These are phyloP conservation scores for Fomes fomentarius DNA, from an alignment of 1,284 basidiomycete species.

Conservation along the genomic window DNA sequence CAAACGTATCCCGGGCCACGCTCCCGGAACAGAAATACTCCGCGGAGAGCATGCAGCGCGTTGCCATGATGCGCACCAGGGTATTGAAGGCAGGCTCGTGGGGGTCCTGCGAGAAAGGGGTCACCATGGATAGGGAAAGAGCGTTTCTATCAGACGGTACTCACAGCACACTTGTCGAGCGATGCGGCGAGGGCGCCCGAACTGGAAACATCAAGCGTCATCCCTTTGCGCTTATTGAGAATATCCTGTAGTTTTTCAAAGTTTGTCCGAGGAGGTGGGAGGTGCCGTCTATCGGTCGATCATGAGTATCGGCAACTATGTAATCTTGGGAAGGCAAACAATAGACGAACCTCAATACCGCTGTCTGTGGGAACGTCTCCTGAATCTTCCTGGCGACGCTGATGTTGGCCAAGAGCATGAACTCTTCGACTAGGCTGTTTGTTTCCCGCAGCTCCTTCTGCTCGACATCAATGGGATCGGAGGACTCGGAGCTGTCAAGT, in stretches of 20 bases:
- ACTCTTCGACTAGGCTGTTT: slow-evolving; percentile 97
- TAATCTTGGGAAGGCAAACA: slow-evolving; percentile 4
- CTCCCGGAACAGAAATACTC: slow-evolving; percentile 98
- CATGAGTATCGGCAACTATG: slow-evolving; percentile 7
- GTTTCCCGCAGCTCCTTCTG: slow-evolving; percentile 94
- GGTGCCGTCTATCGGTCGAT: slow-evolving; percentile 70
- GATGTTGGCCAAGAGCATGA: slow-evolving; percentile 98
- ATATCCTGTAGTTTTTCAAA: slow-evolving; percentile 98
- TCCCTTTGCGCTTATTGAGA: slow-evolving; percentile 81
- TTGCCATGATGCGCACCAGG: slow-evolving; percentile 98
- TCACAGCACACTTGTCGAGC: slow-evolving; percentile 68
- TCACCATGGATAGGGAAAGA: not conserved
- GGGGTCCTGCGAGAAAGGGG: slow-evolving; percentile 59
- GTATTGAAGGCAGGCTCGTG: slow-evolving; percentile 92
- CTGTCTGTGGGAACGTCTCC: slow-evolving; percentile 94
- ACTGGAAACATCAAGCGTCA: slow-evolving; percentile 90
- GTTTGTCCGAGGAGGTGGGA: slow-evolving; percentile 91
- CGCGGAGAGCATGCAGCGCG: slow-evolving; percentile 96
- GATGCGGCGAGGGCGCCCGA: slow-evolving; percentile 91
- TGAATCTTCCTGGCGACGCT: slow-evolving; percentile 93
- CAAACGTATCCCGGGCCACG: slow-evolving; percentile 90
- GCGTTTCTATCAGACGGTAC: slow-evolving; percentile 14
- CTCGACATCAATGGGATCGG: slow-evolving; percentile 97
- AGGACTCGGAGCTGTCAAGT: slow-evolving; percentile 89
- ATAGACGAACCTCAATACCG: slow-evolving; percentile 77